Evolutionary conservation across 75 land plant species (phyloP), one percentile per base, ranked within the genome.

Genomic region (Gnetum montanum): DNA sequence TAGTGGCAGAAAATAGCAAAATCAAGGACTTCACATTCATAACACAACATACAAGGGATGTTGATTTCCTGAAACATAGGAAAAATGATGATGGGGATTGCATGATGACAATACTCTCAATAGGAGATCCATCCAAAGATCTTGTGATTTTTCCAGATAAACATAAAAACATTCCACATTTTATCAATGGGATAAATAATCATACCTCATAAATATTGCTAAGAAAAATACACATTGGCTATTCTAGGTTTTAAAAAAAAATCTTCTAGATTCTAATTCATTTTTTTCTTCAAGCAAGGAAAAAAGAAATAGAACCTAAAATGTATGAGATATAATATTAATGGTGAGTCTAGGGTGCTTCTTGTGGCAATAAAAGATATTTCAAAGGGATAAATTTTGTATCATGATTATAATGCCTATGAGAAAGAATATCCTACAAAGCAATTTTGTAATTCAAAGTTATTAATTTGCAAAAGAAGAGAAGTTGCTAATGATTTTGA

Each of bases 141-240:
- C 65, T 75, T 27, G 78, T 75, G 18, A 73, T 75, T 18, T 75
- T 76, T 33, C 78, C 78, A 27, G 78, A 75, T 28, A 71, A 71
- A 56, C 63, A 76, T 34, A 61, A 76, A 18, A 75, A 75, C 20
- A 71, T 75, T 31, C 76, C 78, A 24, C 70, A 76, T n/a, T 75
- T 75, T 47, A 54, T 75, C 47, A 69, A 73, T 31, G 78, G 78
- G 56, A 75, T 75, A 47, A 75, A 75, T 43, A 75, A 75, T 53
- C 78, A 75, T 47, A 44, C 77, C 34, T 16, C 51, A 76, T 75
- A 75, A 46, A 27, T 46, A 4, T 16, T 19, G 24, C 1, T 4
- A 16, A 16, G 7, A 46, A 1, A 7, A 4, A 26, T 3, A 8
- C 22, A 46, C 6, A 20, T 4, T 46, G 26, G 26, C 24, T 46